Evolutionary conservation across 2,329 filamentous ascomycete species (phyloP).

Genomic region (Exophiala oligosperma): DNA sequence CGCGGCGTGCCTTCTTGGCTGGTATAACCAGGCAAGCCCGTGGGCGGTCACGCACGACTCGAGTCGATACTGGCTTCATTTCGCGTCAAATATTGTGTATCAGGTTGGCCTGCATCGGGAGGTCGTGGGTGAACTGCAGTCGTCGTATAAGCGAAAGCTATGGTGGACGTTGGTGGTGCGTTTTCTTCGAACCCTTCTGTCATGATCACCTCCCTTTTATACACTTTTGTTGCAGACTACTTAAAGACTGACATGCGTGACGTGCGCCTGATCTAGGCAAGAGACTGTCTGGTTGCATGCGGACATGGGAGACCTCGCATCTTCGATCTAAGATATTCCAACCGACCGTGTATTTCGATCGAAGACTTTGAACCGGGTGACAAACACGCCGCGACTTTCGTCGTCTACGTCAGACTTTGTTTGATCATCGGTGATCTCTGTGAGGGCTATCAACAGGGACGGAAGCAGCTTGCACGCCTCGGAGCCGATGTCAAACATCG

Average conservation of each 20-base stretch:
- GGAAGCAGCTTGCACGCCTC: not conserved
- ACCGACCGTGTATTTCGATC: not conserved
- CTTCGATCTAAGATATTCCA: not conserved
- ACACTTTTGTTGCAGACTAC: too few relatives aligned
- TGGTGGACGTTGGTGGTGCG: too few relatives aligned
- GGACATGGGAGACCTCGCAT: not conserved
- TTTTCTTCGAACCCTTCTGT: too few relatives aligned
- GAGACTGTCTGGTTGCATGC: too few relatives aligned
- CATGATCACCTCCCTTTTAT: too few relatives aligned
- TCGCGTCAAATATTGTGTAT: not conserved
- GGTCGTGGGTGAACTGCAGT: not conserved
- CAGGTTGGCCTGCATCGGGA: not conserved
- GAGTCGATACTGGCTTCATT: conserved; percentile 3
- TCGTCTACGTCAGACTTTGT: not conserved
- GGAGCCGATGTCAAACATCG: not conserved
- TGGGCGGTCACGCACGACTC: conserved; percentile 2
- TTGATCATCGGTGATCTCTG: too few relatives aligned
- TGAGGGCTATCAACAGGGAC: not conserved
- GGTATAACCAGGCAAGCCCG: conserved; percentile 41
- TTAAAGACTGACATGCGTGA: too few relatives aligned
- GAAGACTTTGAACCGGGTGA: conserved; percentile 1
- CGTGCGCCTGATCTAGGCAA: too few relatives aligned
- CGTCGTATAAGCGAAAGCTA: not conserved
- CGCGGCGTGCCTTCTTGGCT: conserved; percentile 41
- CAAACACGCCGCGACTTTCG: not conserved